These are phyloP conservation scores for Fraxinus nigra DNA, from an alignment of 305 asterid genomes.

Conservation along the genomic window DNA sequence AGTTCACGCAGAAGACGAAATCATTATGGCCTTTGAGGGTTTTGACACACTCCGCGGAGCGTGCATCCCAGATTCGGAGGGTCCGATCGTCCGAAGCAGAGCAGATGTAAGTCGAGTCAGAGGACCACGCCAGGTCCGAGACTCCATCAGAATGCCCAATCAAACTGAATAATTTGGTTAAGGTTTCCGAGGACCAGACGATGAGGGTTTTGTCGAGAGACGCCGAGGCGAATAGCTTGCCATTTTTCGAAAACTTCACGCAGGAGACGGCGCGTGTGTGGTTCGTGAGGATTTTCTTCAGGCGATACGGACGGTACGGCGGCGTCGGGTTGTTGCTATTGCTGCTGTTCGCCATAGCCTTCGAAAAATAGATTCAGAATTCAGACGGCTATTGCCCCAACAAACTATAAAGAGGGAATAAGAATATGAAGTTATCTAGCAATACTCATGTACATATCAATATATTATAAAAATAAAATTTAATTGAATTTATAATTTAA, in stretches of 20 bases:
- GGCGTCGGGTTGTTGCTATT: constrained; percentile 20
- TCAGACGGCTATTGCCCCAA: neutral
- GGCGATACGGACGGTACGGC: constrained; percentile 59
- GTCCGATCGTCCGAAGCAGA: constrained; percentile 97
- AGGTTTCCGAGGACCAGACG: constrained; percentile 71
- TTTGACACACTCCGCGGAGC: constrained; percentile 72
- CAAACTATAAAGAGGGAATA: neutral
- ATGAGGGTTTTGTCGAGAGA: constrained; percentile 81
- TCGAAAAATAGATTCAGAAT: neutral
- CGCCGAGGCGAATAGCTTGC: constrained; percentile 73
- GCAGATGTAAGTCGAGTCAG: constrained; percentile 80
- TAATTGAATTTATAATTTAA: no score
- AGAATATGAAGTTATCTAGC: no score
- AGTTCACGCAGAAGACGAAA: constrained; percentile 73
- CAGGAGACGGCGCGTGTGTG: constrained; percentile 68
- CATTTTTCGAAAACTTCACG: constrained; percentile 77
- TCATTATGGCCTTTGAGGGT: constrained; percentile 71
- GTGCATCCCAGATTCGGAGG: constrained; percentile 84
- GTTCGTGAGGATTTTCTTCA: constrained; percentile 44
- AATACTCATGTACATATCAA: no score
- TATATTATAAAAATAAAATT: no score
- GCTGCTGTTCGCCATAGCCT: constrained; percentile 43
- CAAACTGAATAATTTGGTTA: constrained; percentile 49
- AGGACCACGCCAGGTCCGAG: constrained; percentile 83
- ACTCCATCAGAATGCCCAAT: constrained; percentile 80